Conservation (phyloP, 1,284 basidiomycete genomes). For the Uromyces viciae-fabae region DNA sequence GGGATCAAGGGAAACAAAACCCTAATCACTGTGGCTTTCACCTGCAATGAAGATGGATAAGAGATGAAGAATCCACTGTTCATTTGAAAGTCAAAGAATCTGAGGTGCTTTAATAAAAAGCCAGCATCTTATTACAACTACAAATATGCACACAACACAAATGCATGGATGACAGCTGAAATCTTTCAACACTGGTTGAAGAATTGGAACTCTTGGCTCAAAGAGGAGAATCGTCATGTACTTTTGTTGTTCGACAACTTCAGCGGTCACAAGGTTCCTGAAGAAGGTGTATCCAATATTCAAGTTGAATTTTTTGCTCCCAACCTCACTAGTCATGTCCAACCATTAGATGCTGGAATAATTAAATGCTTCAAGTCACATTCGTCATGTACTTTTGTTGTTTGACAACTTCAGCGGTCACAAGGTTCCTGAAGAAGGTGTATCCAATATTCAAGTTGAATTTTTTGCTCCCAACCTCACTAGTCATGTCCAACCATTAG, state of each 20-base stretch:
- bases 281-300: conserved; percentile 28
- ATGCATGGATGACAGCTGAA: neutral
- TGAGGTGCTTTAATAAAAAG: no score
- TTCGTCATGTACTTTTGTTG: conserved; percentile 14
- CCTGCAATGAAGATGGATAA: no score
- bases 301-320: conserved; percentile 41
- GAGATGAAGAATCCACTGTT: no score
- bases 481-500: conserved; percentile 41
- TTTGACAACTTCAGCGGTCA: conserved; percentile 45
- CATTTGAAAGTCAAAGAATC: no score
- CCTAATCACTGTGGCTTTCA: no score
- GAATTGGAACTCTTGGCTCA: neutral
- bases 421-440: neutral
- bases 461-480: conserved; percentile 43
- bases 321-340: conserved; percentile 39
- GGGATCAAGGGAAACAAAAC: no score
- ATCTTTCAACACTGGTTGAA: neutral
- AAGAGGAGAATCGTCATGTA: neutral
- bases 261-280: conserved; percentile 31
- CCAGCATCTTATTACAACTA: no score
- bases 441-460: conserved; percentile 42
- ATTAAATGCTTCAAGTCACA: conserved; percentile 36
- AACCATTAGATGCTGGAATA: conserved; percentile 45
- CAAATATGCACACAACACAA: no score
- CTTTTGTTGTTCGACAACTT: conserved; percentile 42